phyloP scores from a whole-genome alignment of 2,329 filamentous ascomycete species.

The Aspergillus piperis region DNA sequence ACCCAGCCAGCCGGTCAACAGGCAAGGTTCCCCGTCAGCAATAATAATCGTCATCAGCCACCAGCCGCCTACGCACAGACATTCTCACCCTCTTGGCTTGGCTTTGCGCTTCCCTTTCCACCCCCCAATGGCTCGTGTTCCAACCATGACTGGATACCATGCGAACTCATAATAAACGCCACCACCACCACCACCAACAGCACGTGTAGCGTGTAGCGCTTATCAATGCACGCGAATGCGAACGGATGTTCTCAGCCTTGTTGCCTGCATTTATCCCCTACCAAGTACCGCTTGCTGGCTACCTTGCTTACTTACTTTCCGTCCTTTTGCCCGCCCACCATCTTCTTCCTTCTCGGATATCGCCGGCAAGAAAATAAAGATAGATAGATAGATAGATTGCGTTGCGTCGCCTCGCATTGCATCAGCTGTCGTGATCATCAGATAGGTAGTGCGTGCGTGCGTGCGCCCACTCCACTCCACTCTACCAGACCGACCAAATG shows the following conservation, averaged over 20 bases:
- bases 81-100: neutral
- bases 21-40: neutral
- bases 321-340: neutral
- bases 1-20: neutral
- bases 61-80: neutral
- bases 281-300: neutral
- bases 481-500: too few species aligned
- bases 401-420: neutral
- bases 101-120: neutral
- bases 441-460: neutral
- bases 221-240: neutral
- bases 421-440: neutral
- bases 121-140: neutral
- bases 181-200: neutral
- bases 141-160: neutral
- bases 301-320: neutral
- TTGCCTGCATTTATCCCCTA: neutral
- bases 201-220: neutral
- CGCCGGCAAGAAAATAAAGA: neutral
- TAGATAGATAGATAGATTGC: neutral
- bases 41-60: neutral
- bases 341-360: neutral
- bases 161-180: neutral
- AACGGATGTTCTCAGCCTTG: constrained; percentile 5
- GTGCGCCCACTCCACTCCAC: too few species aligned